phyloP scores from a whole-genome alignment of 345 rosid genomes.

The Diplotaxis tenuifolia region DNA sequence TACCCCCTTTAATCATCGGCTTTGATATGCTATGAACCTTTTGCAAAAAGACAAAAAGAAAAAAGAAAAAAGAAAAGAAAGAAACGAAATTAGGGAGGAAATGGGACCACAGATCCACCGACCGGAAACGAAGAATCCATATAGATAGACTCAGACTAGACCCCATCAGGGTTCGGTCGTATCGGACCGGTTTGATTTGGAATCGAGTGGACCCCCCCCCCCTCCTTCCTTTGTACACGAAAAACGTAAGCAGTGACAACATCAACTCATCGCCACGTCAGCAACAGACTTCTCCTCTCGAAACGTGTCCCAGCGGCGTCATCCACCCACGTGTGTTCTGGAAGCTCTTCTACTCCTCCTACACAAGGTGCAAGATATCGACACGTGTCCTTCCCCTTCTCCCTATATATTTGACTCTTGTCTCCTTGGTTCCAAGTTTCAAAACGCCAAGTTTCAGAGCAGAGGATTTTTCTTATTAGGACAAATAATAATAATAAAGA shows the following conservation, averaged over 20 bases:
- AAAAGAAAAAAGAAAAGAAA: not conserved
- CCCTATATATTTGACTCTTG: conserved; percentile 50
- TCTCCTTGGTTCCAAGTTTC: conserved; percentile 55
- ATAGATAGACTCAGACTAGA: conserved; percentile 1
- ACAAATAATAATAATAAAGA: no score
- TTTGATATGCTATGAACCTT: conserved; percentile 5
- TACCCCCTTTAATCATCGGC: not conserved
- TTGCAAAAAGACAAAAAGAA: conserved; percentile 14
- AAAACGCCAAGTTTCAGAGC: conserved; percentile 17
- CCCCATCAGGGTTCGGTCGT: conserved; percentile 29
- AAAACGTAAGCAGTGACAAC: conserved; percentile 93
- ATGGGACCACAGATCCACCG: conserved; percentile 37
- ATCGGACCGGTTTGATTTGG: conserved; percentile 35
- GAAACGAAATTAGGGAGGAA: not conserved
- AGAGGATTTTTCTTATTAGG: no score
- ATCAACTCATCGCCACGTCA: conserved; percentile 40
- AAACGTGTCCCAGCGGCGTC: conserved; percentile 39
- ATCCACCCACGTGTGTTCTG: conserved; percentile 67
- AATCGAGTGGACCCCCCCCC: conserved; percentile 18
- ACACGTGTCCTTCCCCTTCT: conserved; percentile 39
- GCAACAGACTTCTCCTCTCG: conserved; percentile 22
- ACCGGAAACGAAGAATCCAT: conserved; percentile 34
- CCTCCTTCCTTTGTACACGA: not conserved
- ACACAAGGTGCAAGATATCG: not conserved
- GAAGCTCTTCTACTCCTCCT: conserved; percentile 30